A percentile compares a stretch with the other conserved stretches of the same genome.
Evolutionary conservation across 176 grass and related monocot species (phyloP).

Genomic region (Dactylis glomerata): DNA sequence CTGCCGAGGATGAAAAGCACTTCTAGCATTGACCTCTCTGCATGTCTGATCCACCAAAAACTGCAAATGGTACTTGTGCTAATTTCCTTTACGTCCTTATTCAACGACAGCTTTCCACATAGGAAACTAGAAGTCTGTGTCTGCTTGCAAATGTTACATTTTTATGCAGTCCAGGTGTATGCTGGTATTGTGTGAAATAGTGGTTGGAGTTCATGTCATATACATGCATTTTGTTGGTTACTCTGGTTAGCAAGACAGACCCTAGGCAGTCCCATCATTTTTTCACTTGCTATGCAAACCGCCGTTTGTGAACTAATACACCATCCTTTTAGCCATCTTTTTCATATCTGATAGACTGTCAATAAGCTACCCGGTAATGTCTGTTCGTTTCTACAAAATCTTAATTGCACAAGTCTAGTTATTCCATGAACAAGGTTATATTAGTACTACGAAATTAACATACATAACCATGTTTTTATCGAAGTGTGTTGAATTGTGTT

Average conservation of each 20-base stretch:
- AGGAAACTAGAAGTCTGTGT: not conserved
- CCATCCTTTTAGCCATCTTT: not conserved
- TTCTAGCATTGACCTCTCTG: conserved; percentile 75
- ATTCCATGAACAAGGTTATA: not conserved
- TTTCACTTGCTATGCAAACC: conserved; percentile 9
- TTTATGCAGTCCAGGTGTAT: conserved; percentile 9
- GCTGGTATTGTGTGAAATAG: conserved; percentile 2
- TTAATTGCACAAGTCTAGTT: not conserved
- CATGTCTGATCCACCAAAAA: conserved; percentile 93
- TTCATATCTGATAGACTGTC: not conserved
- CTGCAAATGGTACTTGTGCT: conserved; percentile 80
- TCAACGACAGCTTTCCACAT: not conserved
- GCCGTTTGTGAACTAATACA: conserved; percentile 3
- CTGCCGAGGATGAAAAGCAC: conserved; percentile 75
- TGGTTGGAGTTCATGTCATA: not conserved
- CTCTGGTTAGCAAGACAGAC: not conserved
- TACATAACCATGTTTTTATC: conserved; percentile 15
- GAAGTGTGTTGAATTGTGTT: not conserved
- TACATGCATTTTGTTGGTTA: not conserved
- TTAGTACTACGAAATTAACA: not conserved
- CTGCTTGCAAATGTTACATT: not conserved
- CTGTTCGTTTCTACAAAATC: not conserved
- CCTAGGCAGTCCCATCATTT: not conserved
- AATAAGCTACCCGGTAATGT: not conserved
- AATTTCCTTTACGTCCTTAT: not conserved